phyloP scores from a whole-genome alignment of 768 basidiomycete genomes.

The Phylloporus arenicola region DNA sequence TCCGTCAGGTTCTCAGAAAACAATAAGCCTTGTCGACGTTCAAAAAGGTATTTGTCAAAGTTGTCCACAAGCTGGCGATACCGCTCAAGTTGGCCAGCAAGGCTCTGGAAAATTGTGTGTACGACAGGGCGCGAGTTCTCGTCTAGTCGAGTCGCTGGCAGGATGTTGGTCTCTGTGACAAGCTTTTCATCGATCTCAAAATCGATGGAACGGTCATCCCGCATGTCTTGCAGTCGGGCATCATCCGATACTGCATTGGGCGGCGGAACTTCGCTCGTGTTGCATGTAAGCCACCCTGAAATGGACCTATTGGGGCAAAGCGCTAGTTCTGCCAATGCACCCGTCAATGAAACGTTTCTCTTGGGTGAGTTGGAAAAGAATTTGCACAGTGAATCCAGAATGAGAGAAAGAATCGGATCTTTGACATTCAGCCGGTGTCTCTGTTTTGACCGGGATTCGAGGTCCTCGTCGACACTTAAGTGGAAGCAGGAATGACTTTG shows the following conservation, averaged over 20 bases:
- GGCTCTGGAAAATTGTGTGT: constrained; percentile 72
- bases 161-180: constrained; percentile 47
- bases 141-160: constrained; percentile 66
- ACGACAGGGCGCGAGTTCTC: constrained; percentile 73
- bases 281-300: constrained; percentile 84
- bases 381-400: constrained; percentile 64
- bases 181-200: constrained; percentile 64
- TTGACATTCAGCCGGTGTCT: constrained; percentile 77
- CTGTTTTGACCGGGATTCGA: constrained; percentile 34
- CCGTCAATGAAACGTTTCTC: constrained; percentile 84
- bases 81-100: constrained; percentile 75
- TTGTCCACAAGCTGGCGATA: constrained; percentile 70
- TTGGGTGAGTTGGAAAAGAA: constrained; percentile 88
- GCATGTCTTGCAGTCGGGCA: constrained; percentile 39
- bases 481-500: constrained; percentile 60
- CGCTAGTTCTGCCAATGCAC: constrained; percentile 72
- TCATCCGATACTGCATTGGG: constrained; percentile 7
- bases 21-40: constrained; percentile 82
- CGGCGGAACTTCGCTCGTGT: constrained; percentile 36
- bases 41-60: constrained; percentile 80
- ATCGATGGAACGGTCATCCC: constrained; percentile 80
- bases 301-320: constrained; percentile 83
- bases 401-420: constrained; percentile 65
- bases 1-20: constrained; percentile 92
- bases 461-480: constrained; percentile 38